Base-by-base conservation (phyloP, 768 basidiomycete genomes). In the Coprinellus micaceus region DNA sequence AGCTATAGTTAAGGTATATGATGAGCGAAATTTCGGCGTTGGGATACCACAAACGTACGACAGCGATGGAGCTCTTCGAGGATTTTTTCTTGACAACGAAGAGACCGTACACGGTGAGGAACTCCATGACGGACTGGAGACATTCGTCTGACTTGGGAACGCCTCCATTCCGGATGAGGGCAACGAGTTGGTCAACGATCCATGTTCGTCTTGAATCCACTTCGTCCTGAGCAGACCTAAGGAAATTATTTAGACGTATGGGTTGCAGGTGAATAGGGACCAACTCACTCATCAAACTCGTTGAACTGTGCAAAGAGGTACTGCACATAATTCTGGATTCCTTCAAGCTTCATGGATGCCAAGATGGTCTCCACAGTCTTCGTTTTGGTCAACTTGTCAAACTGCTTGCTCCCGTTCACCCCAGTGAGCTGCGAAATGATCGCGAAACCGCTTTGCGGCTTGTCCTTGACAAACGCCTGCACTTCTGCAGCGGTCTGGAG, bases 331-430 rank as follows among this genome's bases (percentile, higher is more conserved):
- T 73, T 81, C 61, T 82, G 79, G 59, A 97, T 89, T 9, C 92
- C 94, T 1, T 83, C 76, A 0, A 73, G 69, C 61, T 88, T 83
- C 80, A 94, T 85, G 33, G 81, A 82, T 2, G 83, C 78, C 54
- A 98, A 74, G 54, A 98, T 85, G 1, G 82, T 81, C 71, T 96
- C 94, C 33, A 98, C 82, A 0, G 92, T 96, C 72, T 94, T 97
- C 9, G 95, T 95, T 69, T 85, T 89, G 11, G 95, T 96, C 56
- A 96, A 69, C 69, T 82, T 88, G 71, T 99, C 96, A 63, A 98
- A 99, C 68, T 93, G 89, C 56, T 85, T 82, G 63, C 81, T 86
- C 10, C 94, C 94, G 66, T 96, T 77, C 48, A 83, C 79, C 19
- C 91, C 91, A 1, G 92, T 90, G 24, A 98, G 74, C 65, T 92